Evolutionary conservation across 495 filamentous ascomycete genomes (phyloP).

Genomic region (Talaromyces ruber): DNA sequence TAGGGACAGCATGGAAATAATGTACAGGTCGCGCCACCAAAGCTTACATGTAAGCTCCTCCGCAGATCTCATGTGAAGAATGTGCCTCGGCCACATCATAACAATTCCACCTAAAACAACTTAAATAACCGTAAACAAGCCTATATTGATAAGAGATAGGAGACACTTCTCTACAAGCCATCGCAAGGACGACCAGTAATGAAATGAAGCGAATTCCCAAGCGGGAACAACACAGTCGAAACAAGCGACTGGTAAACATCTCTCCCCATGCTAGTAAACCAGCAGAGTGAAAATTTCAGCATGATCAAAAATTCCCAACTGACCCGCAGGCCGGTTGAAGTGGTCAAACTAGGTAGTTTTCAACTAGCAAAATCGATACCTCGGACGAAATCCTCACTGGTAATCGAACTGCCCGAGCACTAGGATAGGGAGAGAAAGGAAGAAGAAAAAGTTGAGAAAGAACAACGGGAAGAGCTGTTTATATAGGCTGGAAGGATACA

Average conservation of each 20-base stretch:
- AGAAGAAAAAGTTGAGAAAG: slow-evolving; percentile 22
- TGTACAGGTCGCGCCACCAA: not conserved
- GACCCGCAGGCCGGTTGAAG: slow-evolving; percentile 36
- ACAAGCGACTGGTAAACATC: not conserved
- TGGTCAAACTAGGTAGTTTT: slow-evolving; percentile 47
- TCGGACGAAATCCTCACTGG: slow-evolving; percentile 51
- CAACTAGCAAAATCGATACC: slow-evolving; percentile 53
- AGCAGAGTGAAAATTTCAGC: slow-evolving; percentile 5
- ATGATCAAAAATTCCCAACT: slow-evolving; percentile 43
- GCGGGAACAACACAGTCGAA: not conserved
- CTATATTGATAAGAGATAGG: not conserved
- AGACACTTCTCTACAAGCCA: slow-evolving; percentile 38
- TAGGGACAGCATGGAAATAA: not conserved
- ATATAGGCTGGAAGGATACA: slow-evolving; percentile 14
- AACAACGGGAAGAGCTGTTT: slow-evolving; percentile 5
- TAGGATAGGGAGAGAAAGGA: slow-evolving; percentile 39
- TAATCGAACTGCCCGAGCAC: slow-evolving; percentile 49
- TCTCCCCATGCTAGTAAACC: not conserved
- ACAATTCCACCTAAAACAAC: not conserved
- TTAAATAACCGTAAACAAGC: not conserved
- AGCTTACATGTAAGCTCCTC: not conserved
- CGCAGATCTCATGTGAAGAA: not conserved
- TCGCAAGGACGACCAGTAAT: slow-evolving; percentile 33
- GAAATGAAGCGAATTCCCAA: slow-evolving; percentile 32
- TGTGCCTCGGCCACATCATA: not conserved